phyloP scores from a whole-genome alignment of 257 asterid species.

The Misopates orontium region DNA sequence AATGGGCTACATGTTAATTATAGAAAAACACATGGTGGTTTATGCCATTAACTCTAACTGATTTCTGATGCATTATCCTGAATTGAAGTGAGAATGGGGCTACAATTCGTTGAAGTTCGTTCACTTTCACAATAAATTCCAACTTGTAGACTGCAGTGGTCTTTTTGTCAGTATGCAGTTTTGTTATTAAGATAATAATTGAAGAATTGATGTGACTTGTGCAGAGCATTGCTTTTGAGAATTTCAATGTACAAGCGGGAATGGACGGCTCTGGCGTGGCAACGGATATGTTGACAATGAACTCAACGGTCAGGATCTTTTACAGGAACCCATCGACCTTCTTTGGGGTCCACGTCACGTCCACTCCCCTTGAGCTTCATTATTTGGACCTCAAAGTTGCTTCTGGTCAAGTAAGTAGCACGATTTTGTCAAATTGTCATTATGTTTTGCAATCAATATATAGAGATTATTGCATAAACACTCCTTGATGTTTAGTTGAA shows the following conservation, averaged over 20 bases:
- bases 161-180: conserved; percentile 30
- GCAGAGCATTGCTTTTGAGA: conserved; percentile 70
- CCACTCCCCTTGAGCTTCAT: conserved; percentile 71
- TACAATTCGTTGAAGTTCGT: too few species aligned
- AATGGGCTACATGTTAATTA: too few species aligned
- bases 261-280: conserved; percentile 81
- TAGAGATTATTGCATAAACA: too few species aligned
- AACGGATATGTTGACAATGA: conserved; percentile 87
- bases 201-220: not conserved
- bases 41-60: too few species aligned
- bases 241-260: conserved; percentile 87
- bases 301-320: conserved; percentile 79
- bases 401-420: conserved; percentile 63
- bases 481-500: too few species aligned
- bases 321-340: conserved; percentile 78
- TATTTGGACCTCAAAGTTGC: conserved; percentile 70
- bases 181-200: not conserved
- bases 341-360: conserved; percentile 82
- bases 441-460: too few species aligned
- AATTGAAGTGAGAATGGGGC: too few species aligned
- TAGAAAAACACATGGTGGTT: too few species aligned
- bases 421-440: too few species aligned
- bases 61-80: too few species aligned
- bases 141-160: conserved; percentile 6
- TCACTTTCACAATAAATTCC: conserved; percentile 31